Evolutionary conservation across 306 rosid genomes (phyloP), one percentile per base, ranked within the genome.

Genomic region (Pyrus pyrifolia): DNA sequence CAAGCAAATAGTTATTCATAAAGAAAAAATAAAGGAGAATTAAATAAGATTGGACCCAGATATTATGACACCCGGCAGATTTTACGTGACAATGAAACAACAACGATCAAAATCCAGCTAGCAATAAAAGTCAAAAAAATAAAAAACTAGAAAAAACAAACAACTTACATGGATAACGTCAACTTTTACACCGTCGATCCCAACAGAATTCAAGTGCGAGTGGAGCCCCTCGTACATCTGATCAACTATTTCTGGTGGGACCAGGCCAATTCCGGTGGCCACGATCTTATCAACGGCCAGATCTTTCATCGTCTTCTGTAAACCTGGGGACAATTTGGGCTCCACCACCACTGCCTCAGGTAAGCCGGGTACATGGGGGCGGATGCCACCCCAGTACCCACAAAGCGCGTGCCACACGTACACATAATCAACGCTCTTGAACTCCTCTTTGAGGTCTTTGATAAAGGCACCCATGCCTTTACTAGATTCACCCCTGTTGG

Each of bases 331-430:
- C 23, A 95, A 61, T 15, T 12, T 23, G 2, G 97, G 96, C 62
- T 8, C 66, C 66, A 87, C 87, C 42, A 94, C 83, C 13, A 0
- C 53, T 0, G 95, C 83, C 6, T 84, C 84, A 0, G 96, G 95
- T 76, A 94, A 11, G 2, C 87, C 97, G 0, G 87, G 85, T 2
- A 83, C 93, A 21, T 85, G 57, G 15, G 98, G 98, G 72, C 97
- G 80, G 0, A 95, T 14, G 51, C 98, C 98, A 11, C 97, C 98
- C 98, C 98, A 95, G 19, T 95, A 95, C 0, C 98, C 98, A 61
- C 97, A 92, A 13, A 95, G 80, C 1, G 98, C 98, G 38, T 95
- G 98, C 98, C 98, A 95, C 61, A 95, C 97, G 11, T 95, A 95
- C 3, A 95, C 97, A 18, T 92, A 83, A 14, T 90, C 93, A 10